Evolutionary conservation across 1,139 yeast species (phyloP).

Genomic region (Candida tropicalis): DNA sequence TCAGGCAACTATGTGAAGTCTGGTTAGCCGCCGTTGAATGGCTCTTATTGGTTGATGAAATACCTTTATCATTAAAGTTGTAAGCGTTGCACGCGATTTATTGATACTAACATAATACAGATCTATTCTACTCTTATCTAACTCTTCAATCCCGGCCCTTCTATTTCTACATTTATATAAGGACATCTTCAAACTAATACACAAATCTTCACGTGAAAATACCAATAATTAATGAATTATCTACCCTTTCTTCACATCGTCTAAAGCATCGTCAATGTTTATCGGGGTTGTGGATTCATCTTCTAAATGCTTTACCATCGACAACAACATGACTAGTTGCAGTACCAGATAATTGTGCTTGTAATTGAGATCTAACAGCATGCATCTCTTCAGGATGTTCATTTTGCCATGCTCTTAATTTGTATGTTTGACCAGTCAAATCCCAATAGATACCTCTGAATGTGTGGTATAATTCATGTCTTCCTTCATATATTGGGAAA

Average conservation of each 20-base stretch:
- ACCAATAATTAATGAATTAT: too few relatives aligned
- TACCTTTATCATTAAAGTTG: too few relatives aligned
- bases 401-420: conserved; percentile 73
- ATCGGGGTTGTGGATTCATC: too few relatives aligned
- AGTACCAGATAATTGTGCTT: conserved; percentile 34
- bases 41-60: too few relatives aligned
- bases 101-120: background rate
- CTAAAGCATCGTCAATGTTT: conserved; percentile 29
- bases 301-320: too few relatives aligned
- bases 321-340: conserved; percentile 24
- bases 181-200: too few relatives aligned
- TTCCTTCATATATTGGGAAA: conserved; percentile 69
- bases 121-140: background rate
- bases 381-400: conserved; percentile 70
- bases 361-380: conserved; percentile 62
- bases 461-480: conserved; percentile 62
- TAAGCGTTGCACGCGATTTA: too few relatives aligned
- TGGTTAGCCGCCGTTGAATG: too few relatives aligned
- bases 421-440: conserved; percentile 68
- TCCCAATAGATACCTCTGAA: conserved; percentile 86
- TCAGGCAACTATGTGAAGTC: too few relatives aligned
- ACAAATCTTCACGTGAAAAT: too few relatives aligned
- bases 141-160: background rate
- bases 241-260: conserved; percentile 24
- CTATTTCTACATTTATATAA: too few relatives aligned